Conservation (phyloP, 1,139 yeast genomes). For the Sugiyamaella neomexicana region DNA sequence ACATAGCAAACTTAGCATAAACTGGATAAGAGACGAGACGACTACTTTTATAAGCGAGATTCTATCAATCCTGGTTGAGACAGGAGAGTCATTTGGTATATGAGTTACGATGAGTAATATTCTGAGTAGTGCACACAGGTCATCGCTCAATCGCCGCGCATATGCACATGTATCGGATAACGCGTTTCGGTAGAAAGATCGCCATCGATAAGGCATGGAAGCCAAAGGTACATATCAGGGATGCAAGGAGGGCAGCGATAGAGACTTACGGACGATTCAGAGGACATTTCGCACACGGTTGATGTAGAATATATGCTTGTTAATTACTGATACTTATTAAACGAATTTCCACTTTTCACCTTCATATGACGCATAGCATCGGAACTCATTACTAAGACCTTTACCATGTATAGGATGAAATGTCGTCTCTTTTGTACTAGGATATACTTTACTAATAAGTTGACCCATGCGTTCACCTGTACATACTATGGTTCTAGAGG, state of each 20-base stretch:
- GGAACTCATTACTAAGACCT: slow-evolving; percentile 83
- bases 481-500: slow-evolving; percentile 61
- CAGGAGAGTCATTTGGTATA: background rate
- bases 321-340: background rate
- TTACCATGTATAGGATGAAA: slow-evolving; percentile 80
- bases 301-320: no score
- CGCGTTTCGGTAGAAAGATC: background rate
- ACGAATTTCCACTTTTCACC: slow-evolving; percentile 51
- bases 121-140: no score
- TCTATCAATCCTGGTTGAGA: background rate
- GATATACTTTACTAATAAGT: slow-evolving; percentile 59
- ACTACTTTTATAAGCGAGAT: no score
- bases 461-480: slow-evolving; percentile 87
- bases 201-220: background rate
- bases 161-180: background rate
- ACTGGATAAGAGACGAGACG: no score
- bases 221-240: no score
- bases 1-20: background rate
- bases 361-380: slow-evolving; percentile 80
- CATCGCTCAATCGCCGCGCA: background rate
- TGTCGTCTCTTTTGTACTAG: slow-evolving; percentile 61
- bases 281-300: no score
- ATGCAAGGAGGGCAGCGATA: no score
- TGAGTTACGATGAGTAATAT: background rate
- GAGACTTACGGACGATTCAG: no score